Evolutionary conservation across 257 asterid species (phyloP), one percentile per base, ranked within the genome.

Genomic region (Capsicum baccatum): DNA sequence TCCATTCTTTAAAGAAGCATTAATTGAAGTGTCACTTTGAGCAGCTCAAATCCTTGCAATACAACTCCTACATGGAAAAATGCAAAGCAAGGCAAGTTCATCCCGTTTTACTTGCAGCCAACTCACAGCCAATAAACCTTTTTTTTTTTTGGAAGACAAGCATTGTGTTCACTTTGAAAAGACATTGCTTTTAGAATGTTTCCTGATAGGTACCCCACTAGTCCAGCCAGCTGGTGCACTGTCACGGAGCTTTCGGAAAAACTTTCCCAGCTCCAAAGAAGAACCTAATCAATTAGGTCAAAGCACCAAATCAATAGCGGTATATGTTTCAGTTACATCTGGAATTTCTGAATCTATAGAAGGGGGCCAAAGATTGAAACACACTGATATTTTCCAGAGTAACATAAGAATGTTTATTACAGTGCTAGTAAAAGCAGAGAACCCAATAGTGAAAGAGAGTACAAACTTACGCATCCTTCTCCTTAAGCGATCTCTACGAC

Each of bases 391-490:
- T 50, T 13, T 50, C 54, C 9, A 14, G 81, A 8, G 47, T 21
- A 14, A 76, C 42, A 54, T 14, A 52, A 26, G 48, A 76, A 52
- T 76, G 26, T 76, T 76, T 47, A 52, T 76, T 52, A 69, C 54
- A 69, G 33, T 69, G 26, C 26, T 39, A 69, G 78, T 69, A 16
- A 54, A 84, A 54, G 48, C 42, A 15, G 62, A 44, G 62, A 74
- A 37, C 7, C 64, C 37, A 52, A 76, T 26, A 13, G 64, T 52
- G 48, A n/a, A 5, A 13, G 63, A 9, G 80, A 84, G 84, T 62
- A 79, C 63, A 85, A 86, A 89, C 97, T 91, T 84, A 95, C 98
- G 90, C 85, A 90, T 93, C 87, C 88, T 70, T 86, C 92, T 91
- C 89, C 87, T 88, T 83, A 84, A 83, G 73, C 79, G 59, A 84